Evolutionary conservation across 768 basidiomycete species (phyloP), one percentile per base, ranked within the genome.

Genomic region (Lanmaoa rubissima): DNA sequence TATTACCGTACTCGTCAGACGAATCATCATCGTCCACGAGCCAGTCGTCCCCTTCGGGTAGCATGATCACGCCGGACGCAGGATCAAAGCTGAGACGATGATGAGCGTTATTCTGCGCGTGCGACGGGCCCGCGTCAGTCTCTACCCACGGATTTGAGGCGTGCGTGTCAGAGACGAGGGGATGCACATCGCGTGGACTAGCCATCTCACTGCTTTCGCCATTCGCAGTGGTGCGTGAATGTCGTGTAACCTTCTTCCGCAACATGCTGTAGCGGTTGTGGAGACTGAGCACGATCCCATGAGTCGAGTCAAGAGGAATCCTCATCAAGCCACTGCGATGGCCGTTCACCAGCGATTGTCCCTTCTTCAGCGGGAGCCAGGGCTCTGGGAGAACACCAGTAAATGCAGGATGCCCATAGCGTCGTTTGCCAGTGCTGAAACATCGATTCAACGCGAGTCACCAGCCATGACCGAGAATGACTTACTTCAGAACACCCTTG

Each of bases 361-460:
- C 88, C 66, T 87, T 91, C 75, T 91, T 92, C 50, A 94, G 75
- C 2, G 95, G 95, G 4, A 98, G 81, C 96, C 96, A 98, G 0
- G 96, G 95, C 55, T 88, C 85, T 3, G 96, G 96, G 0, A 98
- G 82, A 5, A 90, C 82, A 2, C 96, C 96, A n/a, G 88, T 92
- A 21, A 98, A 79, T 1, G 94, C 96, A 4, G 96, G 96, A 69
- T 98, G 96, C 0, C 92, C 94, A 63, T 98, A 98, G 41, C 95
- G 86, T 48, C 91, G 78, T 70, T 95, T 93, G 11, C 94, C 94
- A n/a, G 94, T 97, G 69, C 92, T 94, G 59, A 35, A 39, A 42
- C 31, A 14, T 41, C 26, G 50, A 46, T 59, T 64, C 55, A 65
- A 44, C 21, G 12, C 16, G 6, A 26, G 9, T 14, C 35, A 19